These are phyloP conservation scores for Phyllostachys edulis DNA, from an alignment of 176 grass and related monocot genomes.

Conservation along the genomic window DNA sequence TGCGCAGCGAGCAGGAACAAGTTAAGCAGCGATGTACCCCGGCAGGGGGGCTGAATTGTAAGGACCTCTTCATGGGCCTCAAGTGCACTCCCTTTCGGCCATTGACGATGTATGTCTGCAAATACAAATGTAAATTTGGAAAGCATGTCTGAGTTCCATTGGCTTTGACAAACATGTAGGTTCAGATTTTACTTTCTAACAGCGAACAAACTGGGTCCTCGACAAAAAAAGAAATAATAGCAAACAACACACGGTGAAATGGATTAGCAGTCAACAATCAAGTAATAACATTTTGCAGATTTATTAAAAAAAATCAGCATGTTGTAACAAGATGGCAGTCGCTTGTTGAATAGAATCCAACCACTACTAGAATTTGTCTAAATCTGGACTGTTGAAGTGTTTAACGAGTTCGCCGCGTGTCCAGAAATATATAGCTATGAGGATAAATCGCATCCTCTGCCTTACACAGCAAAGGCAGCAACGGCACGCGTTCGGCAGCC, in stretches of 20 bases:
- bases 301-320: too few relatives aligned
- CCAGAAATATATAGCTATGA: too few relatives aligned
- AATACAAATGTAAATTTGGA: not conserved
- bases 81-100: not conserved
- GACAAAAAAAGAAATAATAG: not conserved
- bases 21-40: not conserved
- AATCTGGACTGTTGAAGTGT: too few relatives aligned
- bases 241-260: not conserved
- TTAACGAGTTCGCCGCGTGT: too few relatives aligned
- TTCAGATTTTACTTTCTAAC: not conserved
- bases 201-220: not conserved
- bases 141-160: not conserved
- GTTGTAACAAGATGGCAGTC: too few relatives aligned
- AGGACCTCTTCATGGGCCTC: conserved; percentile 21
- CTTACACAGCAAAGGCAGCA: too few relatives aligned
- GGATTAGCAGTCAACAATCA: not conserved
- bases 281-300: too few relatives aligned
- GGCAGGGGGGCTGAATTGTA: not conserved
- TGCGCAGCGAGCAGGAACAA: not conserved
- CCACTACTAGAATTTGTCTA: too few relatives aligned
- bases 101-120: conserved; percentile 12
- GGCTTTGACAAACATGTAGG: not conserved
- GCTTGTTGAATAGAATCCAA: too few relatives aligned
- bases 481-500: too few relatives aligned
- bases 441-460: too few relatives aligned